Percentiles rank a stretch among this genome's conserved stretches.
Evolutionary conservation across 1,284 basidiomycete genomes (phyloP).

Genomic region (Sphagnurus paluster): DNA sequence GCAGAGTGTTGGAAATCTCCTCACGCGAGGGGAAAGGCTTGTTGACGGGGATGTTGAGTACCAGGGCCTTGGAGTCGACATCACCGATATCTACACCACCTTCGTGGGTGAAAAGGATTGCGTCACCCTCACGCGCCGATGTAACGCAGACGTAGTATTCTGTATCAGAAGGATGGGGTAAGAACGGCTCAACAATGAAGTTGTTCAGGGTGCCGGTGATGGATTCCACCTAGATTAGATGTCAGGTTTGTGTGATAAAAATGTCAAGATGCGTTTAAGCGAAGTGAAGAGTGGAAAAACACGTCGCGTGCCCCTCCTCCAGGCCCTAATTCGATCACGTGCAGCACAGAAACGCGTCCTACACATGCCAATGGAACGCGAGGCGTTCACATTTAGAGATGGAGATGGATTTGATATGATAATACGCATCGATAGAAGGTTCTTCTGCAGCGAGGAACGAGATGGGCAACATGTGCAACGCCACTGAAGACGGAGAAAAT

Average conservation of each 20-base stretch:
- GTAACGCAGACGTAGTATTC: slow-evolving; percentile 99
- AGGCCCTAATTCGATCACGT: slow-evolving; percentile 17
- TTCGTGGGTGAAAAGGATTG: slow-evolving; percentile 98
- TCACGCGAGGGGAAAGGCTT: slow-evolving; percentile 80
- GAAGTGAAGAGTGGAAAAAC: neutral
- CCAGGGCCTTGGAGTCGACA: slow-evolving; percentile 96
- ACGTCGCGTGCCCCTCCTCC: too few species aligned
- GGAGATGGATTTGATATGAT: slow-evolving; percentile 15
- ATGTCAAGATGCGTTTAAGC: too few species aligned
- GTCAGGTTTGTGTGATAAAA: slow-evolving; percentile 1
- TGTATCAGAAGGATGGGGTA: slow-evolving; percentile 90
- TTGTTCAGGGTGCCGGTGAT: slow-evolving; percentile 94
- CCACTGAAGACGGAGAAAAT: slow-evolving; percentile 6
- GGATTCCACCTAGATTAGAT: slow-evolving; percentile 73
- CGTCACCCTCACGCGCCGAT: slow-evolving; percentile 92
- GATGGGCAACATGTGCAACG: slow-evolving; percentile 13
- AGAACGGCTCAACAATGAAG: slow-evolving; percentile 98
- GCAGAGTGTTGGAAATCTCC: slow-evolving; percentile 72
- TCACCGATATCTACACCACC: slow-evolving; percentile 99
- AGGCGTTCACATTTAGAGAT: neutral
- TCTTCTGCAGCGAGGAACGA: slow-evolving; percentile 1
- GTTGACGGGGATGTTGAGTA: slow-evolving; percentile 82
- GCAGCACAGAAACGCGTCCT: slow-evolving; percentile 14
- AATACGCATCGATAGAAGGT: slow-evolving; percentile 15
- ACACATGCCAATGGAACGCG: slow-evolving; percentile 11